phyloP scores from a whole-genome alignment of 2,329 filamentous ascomycete genomes.

The Sarocladium kiliense region DNA sequence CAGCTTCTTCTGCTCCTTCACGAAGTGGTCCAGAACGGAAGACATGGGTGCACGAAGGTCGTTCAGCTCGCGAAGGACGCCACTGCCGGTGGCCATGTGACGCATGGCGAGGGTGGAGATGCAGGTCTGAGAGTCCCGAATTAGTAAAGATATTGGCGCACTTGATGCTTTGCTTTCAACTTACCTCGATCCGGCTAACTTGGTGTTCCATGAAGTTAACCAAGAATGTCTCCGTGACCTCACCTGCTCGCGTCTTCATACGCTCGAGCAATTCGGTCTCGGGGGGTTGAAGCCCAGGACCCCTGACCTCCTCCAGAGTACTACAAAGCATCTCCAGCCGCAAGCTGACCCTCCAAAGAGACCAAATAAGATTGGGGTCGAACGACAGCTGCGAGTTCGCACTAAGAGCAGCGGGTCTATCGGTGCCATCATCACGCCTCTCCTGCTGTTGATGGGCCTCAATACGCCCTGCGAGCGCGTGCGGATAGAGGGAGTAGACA shows the following conservation, averaged over 20 bases:
- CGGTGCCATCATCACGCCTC: conserved; percentile 34
- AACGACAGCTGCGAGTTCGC: conserved; percentile 65
- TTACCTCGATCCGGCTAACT: conserved; percentile 90
- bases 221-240: conserved; percentile 83
- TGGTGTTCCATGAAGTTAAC: conserved; percentile 91
- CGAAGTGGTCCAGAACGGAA: conserved; percentile 60
- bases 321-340: conserved; percentile 92
- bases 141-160: conserved; percentile 17
- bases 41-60: conserved; percentile 75
- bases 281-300: conserved; percentile 64
- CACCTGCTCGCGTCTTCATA: conserved; percentile 63
- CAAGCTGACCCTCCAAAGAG: conserved; percentile 82
- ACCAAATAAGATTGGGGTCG: conserved; percentile 82
- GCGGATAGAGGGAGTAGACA: conserved; percentile 92
- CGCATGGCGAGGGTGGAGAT: conserved; percentile 74
- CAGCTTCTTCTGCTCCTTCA: conserved; percentile 58
- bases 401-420: conserved; percentile 57
- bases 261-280: conserved; percentile 78
- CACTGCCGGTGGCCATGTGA: conserved; percentile 69
- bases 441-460: conserved; percentile 57
- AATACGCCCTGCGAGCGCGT: conserved; percentile 76
- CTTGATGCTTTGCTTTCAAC: conserved; percentile 25
- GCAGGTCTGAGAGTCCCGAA: conserved; percentile 57
- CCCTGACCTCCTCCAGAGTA: conserved; percentile 67
- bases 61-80: conserved; percentile 55